Evolutionary conservation across 306 rosid genomes (phyloP), one percentile per base, ranked within the genome.

Genomic region (Acacia melanoxylon): DNA sequence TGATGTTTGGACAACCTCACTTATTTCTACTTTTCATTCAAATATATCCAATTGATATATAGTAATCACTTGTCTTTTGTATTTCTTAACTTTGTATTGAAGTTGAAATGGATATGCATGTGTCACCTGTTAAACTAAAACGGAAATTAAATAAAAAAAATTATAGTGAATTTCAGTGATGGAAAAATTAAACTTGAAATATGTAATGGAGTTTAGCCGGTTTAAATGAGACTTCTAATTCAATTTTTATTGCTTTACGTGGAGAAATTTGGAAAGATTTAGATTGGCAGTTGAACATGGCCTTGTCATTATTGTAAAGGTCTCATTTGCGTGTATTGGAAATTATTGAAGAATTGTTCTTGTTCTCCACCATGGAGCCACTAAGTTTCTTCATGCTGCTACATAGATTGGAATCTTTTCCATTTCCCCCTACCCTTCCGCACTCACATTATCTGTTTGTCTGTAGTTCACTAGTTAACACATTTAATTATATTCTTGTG

Each of bases 31-130:
- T 70, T 24, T 56, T 80, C 56, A 56, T 40, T 56, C 17, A 46
- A 49, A 58, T 54, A 72, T 77, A 62, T 77, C 54, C 48, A 54
- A 70, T 76, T 74, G 37, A 75, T 71, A 65, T 70, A 69, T 48
- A 75, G 29, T 82, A 65, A 42, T 82, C 61, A 66, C 62, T 33
- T 68, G 65, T 46, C 27, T 75, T 49, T 74, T 16, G 24, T 68
- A n/a, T 78, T 54, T 16, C 73, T 67, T 42, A 72, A 72, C 29
- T 66, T 48, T 46, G 33, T 20, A 4, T 20, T 68, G 51, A 68
- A 68, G 51, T 6, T 19, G 27, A 37, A 42, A 37, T n/a, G 19
- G 74, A 27, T 69, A 69, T 68, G 24, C 37, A 4, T n/a, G 35
- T 42, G 45, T 27, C 24, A 25, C 29, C 14, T 41, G 45, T 41